A percentile compares a stretch with the other conserved stretches of the same genome.
phyloP scores from a whole-genome alignment of 306 rosid genomes.

The Cicer arietinum region DNA sequence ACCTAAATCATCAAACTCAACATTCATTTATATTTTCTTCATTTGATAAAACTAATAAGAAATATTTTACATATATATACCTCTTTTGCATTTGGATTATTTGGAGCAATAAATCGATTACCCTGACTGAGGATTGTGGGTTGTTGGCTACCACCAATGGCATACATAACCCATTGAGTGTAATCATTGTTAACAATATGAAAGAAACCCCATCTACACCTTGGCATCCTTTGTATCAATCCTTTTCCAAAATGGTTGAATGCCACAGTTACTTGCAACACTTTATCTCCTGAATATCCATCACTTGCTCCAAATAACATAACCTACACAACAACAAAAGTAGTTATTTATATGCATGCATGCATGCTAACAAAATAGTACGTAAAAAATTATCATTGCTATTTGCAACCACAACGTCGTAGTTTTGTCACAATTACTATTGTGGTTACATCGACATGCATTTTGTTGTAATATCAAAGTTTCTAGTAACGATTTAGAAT shows the following conservation, averaged over 20 bases:
- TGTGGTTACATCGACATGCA: too few relatives aligned
- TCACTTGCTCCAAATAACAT: constrained; percentile 64
- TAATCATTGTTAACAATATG: constrained; percentile 66
- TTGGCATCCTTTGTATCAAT: constrained; percentile 70
- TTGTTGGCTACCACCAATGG: constrained; percentile 61
- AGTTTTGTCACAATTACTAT: too few relatives aligned
- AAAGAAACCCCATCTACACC: constrained; percentile 61
- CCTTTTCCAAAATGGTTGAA: constrained; percentile 68
- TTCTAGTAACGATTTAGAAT: too few relatives aligned
- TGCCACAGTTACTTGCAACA: constrained; percentile 58
- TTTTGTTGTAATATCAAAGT: too few relatives aligned
- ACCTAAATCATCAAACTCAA: constrained; percentile 46
- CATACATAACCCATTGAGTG: constrained; percentile 70
- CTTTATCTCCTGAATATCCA: constrained; percentile 35
- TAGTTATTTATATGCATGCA: background rate
- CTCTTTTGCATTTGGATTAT: constrained; percentile 47
- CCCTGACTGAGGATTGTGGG: constrained; percentile 73
- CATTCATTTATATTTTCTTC: background rate
- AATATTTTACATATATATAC: constrained; percentile 2
- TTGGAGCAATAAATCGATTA: constrained; percentile 55
- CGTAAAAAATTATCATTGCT: background rate
- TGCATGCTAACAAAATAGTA: background rate
- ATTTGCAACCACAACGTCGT: too few relatives aligned
- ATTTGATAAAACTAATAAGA: background rate
- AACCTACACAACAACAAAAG: constrained; percentile 46